Evolutionary conservation across 2,329 filamentous ascomycete genomes (phyloP), one percentile per base, ranked within the genome.

Genomic region (Cadophora sp.): DNA sequence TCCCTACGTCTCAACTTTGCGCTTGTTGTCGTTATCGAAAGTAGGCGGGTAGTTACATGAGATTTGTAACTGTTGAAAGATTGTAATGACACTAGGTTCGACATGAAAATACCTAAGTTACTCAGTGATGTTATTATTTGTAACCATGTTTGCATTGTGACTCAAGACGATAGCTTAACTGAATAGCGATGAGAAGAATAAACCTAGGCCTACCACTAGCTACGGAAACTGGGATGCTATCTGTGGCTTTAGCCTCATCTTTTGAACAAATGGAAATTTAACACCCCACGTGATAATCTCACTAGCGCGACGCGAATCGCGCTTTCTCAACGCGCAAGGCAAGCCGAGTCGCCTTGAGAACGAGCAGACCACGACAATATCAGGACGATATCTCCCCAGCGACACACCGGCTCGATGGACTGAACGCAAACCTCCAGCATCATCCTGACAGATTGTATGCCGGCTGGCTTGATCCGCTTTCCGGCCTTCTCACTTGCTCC

Each of bases 401-500:
- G n/a, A 39, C 27, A n/a, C 50, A 30, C 45, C 43, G 53, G 50
- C 51, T 68, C 64, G 63, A 65, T 68, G 69, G 66, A 68, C 60
- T 68, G 63, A 64, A 33, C 62, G 41, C 64, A 66, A 55, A 69
- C 63, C 64, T 51, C 60, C 69, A 68, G 58, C 62, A 53, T 45
- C 22, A 20, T 41, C 53, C 61, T 59, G 53, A 66, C 67, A 71
- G 66, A 73, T 74, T 77, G 75, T 72, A 78, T 78, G 76, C 73
- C 70, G 71, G 64, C 72, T 73, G 73, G 75, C 64, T 60, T 67
- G 51, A 61, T 61, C 48, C 66, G 51, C 55, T 70, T 71, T 70
- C 69, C 71, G 70, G 75, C 69, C 62, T 68, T 71, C 66, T 72
- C 69, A 70, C 60, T 71, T 69, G 70, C 74, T 59, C 66, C 59